Conservation (phyloP, 2,329 filamentous ascomycete species). For the Microcyclospora tardicrescens region DNA sequence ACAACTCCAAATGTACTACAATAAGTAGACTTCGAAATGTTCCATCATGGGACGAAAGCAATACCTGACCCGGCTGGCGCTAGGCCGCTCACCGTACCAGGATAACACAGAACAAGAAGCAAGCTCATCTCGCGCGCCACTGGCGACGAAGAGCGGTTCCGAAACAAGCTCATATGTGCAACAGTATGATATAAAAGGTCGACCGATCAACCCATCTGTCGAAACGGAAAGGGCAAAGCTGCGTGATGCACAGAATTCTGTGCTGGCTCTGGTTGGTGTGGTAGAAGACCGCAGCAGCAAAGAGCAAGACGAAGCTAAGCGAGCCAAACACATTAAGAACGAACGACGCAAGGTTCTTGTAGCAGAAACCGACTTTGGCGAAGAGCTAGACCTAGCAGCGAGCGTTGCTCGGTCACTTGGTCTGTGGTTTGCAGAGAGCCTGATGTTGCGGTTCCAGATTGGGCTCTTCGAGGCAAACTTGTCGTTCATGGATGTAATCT, state of each 20-base stretch:
- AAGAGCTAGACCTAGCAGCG: constrained; percentile 8
- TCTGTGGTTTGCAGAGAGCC: constrained; percentile 12
- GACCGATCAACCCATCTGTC: constrained; percentile 30
- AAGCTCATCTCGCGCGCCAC: constrained; percentile 21
- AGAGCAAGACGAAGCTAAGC: neutral
- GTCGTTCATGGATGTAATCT: constrained; percentile 10
- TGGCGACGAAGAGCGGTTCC: constrained; percentile 11
- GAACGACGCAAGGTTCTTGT: constrained; percentile 7
- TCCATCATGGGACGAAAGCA: constrained; percentile 18
- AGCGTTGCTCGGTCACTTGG: constrained; percentile 1
- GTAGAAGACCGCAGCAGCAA: constrained; percentile 24
- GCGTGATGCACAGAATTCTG: constrained; percentile 35
- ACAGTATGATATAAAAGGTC: constrained; percentile 32
- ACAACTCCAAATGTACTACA: too few relatives aligned
- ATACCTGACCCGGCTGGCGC: constrained; percentile 20
- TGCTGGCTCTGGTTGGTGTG: constrained; percentile 35
- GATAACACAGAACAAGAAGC: constrained; percentile 26
- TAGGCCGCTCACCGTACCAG: constrained; percentile 31
- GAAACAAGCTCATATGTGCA: constrained; percentile 19
- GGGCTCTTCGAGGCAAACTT: constrained; percentile 11
- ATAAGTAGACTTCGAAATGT: too few relatives aligned
- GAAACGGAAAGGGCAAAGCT: constrained; percentile 27
- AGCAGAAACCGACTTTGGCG: constrained; percentile 14
- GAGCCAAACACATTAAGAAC: constrained; percentile 4
- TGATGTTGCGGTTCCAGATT: constrained; percentile 12